Evolutionary conservation across 2,329 filamentous ascomycete species (phyloP).

Genomic region (Metarhizium brunneum): DNA sequence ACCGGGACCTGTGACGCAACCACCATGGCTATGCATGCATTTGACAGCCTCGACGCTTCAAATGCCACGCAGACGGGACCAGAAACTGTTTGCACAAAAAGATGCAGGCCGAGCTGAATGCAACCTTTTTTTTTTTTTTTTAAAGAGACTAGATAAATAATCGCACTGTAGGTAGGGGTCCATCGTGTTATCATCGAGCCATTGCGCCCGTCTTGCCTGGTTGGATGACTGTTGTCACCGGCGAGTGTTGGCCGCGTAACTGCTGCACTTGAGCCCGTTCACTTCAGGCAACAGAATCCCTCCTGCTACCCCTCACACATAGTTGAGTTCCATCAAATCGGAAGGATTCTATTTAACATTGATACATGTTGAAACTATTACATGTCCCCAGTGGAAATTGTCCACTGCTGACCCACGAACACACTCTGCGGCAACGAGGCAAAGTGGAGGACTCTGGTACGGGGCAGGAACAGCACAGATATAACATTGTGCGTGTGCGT

Average conservation of each 20-base stretch:
- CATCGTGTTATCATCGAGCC: too few species aligned
- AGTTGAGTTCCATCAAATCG: background rate
- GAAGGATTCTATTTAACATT: background rate
- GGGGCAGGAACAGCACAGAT: background rate
- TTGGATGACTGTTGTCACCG: too few species aligned
- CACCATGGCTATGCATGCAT: background rate
- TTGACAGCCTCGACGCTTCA: background rate
- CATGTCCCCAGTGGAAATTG: background rate
- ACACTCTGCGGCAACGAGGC: background rate
- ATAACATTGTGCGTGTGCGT: background rate
- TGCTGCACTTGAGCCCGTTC: too few species aligned
- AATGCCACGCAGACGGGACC: background rate
- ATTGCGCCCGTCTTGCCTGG: too few species aligned
- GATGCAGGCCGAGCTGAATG: too few species aligned
- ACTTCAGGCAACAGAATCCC: background rate
- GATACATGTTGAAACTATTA: background rate
- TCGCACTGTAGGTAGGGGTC: too few species aligned
- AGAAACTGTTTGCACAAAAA: background rate
- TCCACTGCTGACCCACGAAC: background rate
- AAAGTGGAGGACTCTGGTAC: background rate
- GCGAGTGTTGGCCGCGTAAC: background rate
- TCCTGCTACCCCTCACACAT: background rate
- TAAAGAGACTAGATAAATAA: too few species aligned
- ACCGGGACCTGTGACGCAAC: conserved; percentile 25
- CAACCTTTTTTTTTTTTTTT: too few species aligned